Conservation (phyloP, 257 asterid species). For the Solanum pimpinellifolium region DNA sequence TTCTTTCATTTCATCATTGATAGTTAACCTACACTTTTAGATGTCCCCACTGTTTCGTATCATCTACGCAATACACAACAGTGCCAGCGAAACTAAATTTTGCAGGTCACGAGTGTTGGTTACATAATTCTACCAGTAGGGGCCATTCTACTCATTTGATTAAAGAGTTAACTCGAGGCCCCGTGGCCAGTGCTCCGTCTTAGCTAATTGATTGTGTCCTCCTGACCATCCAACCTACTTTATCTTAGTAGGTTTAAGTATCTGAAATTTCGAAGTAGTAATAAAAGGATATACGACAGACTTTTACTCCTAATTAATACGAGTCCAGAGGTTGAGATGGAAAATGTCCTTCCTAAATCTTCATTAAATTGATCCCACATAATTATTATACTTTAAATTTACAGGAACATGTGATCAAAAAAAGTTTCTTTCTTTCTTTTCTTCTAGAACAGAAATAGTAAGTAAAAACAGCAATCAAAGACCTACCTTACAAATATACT, state of each 20-base stretch:
- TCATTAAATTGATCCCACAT: not conserved
- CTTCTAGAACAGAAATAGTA: not conserved
- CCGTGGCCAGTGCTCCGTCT: not conserved
- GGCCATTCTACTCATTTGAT: not conserved
- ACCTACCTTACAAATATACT: not conserved
- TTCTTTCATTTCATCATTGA: not conserved
- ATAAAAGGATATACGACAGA: not conserved
- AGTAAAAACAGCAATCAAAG: not conserved
- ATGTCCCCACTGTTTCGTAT: not conserved
- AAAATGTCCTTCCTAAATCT: not conserved
- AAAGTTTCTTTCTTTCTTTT: not conserved
- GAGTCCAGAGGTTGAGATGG: not conserved
- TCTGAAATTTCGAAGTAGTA: not conserved
- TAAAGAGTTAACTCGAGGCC: not conserved
- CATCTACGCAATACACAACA: not conserved
- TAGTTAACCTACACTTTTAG: not conserved
- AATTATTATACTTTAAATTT: not conserved
- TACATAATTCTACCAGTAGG: not conserved
- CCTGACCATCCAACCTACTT: not conserved
- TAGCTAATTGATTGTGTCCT: not conserved
- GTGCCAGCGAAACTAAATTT: not conserved
- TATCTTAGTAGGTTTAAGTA: not conserved
- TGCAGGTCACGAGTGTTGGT: not conserved
- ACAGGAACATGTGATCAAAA: not conserved
- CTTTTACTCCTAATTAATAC: not conserved